phyloP scores from a whole-genome alignment of 108 stramenopile species.

The Fistulifera solaris region DNA sequence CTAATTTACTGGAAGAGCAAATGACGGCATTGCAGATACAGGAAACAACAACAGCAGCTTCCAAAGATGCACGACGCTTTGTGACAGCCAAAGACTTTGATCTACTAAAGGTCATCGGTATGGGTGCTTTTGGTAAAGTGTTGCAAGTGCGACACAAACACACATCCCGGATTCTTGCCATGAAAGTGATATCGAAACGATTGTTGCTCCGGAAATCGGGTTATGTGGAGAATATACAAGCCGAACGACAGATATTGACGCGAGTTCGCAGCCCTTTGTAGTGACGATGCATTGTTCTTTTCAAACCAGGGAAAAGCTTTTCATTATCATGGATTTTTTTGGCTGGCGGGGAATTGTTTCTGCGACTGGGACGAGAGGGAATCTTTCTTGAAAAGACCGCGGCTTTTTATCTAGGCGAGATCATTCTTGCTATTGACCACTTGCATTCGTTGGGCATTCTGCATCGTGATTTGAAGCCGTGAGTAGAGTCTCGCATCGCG shows the following conservation, averaged over 20 bases:
- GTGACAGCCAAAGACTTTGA: slow-evolving; percentile 82
- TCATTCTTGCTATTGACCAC: slow-evolving; percentile 89
- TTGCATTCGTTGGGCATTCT: slow-evolving; percentile 86
- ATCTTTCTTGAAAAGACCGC: slow-evolving; percentile 70
- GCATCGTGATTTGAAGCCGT: slow-evolving; percentile 79
- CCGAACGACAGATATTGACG: slow-evolving; percentile 91
- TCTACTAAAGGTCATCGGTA: slow-evolving; percentile 86
- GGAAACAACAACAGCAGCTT: no score
- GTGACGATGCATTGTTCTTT: slow-evolving; percentile 94
- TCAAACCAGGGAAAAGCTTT: slow-evolving; percentile 90
- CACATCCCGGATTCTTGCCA: slow-evolving; percentile 75
- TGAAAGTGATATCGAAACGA: slow-evolving; percentile 96
- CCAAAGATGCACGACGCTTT: slow-evolving; percentile 19
- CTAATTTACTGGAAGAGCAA: no score
- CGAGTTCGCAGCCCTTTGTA: slow-evolving; percentile 93
- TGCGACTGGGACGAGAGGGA: slow-evolving; percentile 59
- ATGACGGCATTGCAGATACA: no score
- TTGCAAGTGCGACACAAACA: slow-evolving; percentile 81
- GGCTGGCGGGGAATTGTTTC: slow-evolving; percentile 94
- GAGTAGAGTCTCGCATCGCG: background rate
- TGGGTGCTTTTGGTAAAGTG: slow-evolving; percentile 99
- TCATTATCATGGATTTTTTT: slow-evolving; percentile 97
- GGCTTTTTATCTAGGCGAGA: slow-evolving; percentile 94
- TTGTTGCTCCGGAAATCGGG: slow-evolving; percentile 69
- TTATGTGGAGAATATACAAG: slow-evolving; percentile 77